Evolutionary conservation across 2,329 filamentous ascomycete species (phyloP), one percentile per base, ranked within the genome.

Genomic region (Colletotrichum tabaci): DNA sequence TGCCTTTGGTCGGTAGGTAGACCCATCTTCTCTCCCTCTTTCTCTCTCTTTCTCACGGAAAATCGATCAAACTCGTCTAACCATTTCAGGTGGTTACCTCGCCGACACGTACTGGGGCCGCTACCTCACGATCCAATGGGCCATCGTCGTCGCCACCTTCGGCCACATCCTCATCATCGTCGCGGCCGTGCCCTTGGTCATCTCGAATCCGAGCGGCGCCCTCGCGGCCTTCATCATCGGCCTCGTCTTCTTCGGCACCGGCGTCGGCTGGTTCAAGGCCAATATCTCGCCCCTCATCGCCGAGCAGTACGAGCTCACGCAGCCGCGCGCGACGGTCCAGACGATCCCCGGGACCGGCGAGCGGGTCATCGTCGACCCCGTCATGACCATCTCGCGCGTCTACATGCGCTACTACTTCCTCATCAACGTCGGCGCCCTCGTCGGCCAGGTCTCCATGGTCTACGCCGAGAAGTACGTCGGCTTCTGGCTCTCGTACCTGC

Each of bases 61-160:
- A 13, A 3, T 6, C 5, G 4, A 21, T 21, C 52, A 38, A 12
- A 55, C 18, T 30, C 52, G 30, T 9, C 30, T 35, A 42, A 13
- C 35, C 6, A 8, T 46, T n/a, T 26, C 15, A 72, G 84, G 86
- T 65, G 86, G 84, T 21, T 89, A 85, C 78, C 74, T 92, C 12
- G 90, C 92, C 50, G 93, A 95, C 79, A 86, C 91, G 62, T 90
- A 90, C 76, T 88, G 89, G 61, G 93, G 93, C 67, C 91, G 92
- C 74, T 95, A 91, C 83, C 87, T 86, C 76, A 92, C 93, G 47
- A 94, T 95, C 77, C 89, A 91, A 78, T 88, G 88, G 76, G 92
- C 92, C 73, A 90, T 93, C 18, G 83, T 81, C 1, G 85, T 93
- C 52, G 92, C 92, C 65, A 89, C 93, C 78, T 56, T 92, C 35